A percentile compares a stretch with the other conserved stretches of the same genome.
Evolutionary conservation across 768 basidiomycete genomes (phyloP).

Genomic region (Hysterangium stoloniferum): DNA sequence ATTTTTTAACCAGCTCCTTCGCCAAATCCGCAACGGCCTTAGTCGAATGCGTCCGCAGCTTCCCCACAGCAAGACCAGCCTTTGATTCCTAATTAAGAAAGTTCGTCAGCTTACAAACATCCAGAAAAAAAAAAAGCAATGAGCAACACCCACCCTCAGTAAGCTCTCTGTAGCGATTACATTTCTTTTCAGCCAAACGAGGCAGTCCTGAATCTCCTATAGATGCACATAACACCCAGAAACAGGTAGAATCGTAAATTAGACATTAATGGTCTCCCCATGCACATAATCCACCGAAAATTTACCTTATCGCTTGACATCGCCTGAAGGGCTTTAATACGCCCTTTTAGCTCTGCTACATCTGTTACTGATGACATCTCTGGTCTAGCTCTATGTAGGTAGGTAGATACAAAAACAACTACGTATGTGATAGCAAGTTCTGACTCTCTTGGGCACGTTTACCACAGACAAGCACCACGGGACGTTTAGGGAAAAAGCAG

Average conservation of each 20-base stretch:
- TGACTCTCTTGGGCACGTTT: too few relatives aligned
- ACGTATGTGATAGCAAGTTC: background rate
- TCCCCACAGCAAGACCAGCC: slow-evolving; percentile 86
- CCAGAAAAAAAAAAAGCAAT: background rate
- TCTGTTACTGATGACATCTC: slow-evolving; percentile 24
- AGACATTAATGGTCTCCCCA: slow-evolving; percentile 6
- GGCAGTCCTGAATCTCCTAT: slow-evolving; percentile 10
- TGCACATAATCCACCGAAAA: slow-evolving; percentile 35
- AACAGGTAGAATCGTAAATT: background rate
- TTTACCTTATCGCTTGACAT: slow-evolving; percentile 51
- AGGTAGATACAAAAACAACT: slow-evolving; percentile 4
- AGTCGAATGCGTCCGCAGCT: slow-evolving; percentile 65
- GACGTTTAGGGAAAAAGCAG: too few relatives aligned
- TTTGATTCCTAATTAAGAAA: slow-evolving; percentile 68
- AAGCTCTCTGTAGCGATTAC: slow-evolving; percentile 18
- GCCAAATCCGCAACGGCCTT: slow-evolving; percentile 75
- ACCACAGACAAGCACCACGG: too few relatives aligned
- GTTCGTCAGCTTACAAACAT: background rate
- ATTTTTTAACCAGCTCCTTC: slow-evolving; percentile 86
- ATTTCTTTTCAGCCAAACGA: slow-evolving; percentile 14
- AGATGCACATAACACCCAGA: background rate
- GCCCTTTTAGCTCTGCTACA: slow-evolving; percentile 61
- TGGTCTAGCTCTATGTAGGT: slow-evolving; percentile 3
- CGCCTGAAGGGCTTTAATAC: slow-evolving; percentile 72
- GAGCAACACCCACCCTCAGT: slow-evolving; percentile 15